Evolutionary conservation across 345 rosid genomes (phyloP), one percentile per base, ranked within the genome.

Genomic region (Eucalyptus tenuipes): DNA sequence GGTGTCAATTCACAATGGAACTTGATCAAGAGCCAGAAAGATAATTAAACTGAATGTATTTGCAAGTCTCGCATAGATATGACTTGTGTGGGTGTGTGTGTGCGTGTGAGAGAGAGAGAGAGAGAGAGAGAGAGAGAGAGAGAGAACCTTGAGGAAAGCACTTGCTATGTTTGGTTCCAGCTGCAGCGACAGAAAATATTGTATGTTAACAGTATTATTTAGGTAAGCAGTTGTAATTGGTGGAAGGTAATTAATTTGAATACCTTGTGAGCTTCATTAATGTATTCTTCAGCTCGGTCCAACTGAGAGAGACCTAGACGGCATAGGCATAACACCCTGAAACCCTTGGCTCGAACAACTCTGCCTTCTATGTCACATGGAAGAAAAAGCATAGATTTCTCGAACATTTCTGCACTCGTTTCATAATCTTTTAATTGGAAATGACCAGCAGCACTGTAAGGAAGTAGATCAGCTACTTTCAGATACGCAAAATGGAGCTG

Each of bases 201-300:
- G 9, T 40, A 75, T 11, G 29, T 75, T 40, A 27, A 27, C 50
- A 81, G 42, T 47, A 66, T 86, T 86, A 49, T 42, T 64, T 49
- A 15, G 45, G 22, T 64, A 57, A 49, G 57, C 49, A 49, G 49
- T 45, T 80, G 81, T 44, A 10, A 80, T 49, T 47, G 49, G 45
- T 49, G 86, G 50, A 37, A 82, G 66, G 49, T 16, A 50, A 64
- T n/a, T n/a, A 37, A 87, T 66, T 71, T 68, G 87, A 52, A 42
- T 92, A 98, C 99, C 98, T 95, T 95, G 90, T 95, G 97, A 91
- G 99, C 99, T 91, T 98, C 98, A 79, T 89, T 93, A 57, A 97
- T 93, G 91, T 98, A 96, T 88, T 98, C 99, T 88, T 88, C 94
- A 92, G 99, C 98, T 94, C 94, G 95, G 92, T 97, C 98, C 47